Conservation (phyloP, 495 filamentous ascomycete species). For the Hypoxylon trugodes region DNA sequence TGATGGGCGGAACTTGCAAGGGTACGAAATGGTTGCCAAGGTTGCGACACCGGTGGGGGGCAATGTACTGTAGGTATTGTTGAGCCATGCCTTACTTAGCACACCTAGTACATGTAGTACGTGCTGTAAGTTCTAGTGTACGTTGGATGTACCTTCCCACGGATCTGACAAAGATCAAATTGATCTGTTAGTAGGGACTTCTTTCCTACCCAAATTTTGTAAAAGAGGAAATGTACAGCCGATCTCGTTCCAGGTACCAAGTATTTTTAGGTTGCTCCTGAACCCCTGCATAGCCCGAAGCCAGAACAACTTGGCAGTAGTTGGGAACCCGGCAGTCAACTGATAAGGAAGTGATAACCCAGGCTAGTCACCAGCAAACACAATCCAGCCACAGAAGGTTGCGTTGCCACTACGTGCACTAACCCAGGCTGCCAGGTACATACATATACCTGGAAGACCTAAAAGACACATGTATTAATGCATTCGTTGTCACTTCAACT, state of each 20-base stretch:
- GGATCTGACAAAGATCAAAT: too few relatives aligned
- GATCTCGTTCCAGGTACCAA: too few relatives aligned
- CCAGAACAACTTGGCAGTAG: neutral
- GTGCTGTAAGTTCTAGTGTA: too few relatives aligned
- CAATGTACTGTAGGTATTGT: neutral
- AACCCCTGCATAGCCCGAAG: slow-evolving; percentile 24
- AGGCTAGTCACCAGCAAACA: too few relatives aligned
- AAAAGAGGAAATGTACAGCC: too few relatives aligned
- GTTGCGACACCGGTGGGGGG: slow-evolving; percentile 16
- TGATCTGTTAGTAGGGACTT: neutral
- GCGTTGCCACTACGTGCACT: neutral
- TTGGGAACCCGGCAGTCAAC: neutral
- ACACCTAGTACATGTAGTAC: too few relatives aligned
- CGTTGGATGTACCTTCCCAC: too few relatives aligned
- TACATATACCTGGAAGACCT: neutral
- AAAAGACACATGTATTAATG: slow-evolving; percentile 31
- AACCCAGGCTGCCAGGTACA: too few relatives aligned
- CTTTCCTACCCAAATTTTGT: neutral
- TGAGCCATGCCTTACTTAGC: neutral
- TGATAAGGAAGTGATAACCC: slow-evolving; percentile 13
- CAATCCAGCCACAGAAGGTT: too few relatives aligned
- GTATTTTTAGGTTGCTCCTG: too few relatives aligned
- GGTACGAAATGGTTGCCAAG: slow-evolving; percentile 4
- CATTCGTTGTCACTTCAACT: slow-evolving; percentile 20
- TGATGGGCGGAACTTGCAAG: neutral